These are phyloP conservation scores for Melanogaster broomeanus DNA, from an alignment of 768 basidiomycete species.

Conservation along the genomic window DNA sequence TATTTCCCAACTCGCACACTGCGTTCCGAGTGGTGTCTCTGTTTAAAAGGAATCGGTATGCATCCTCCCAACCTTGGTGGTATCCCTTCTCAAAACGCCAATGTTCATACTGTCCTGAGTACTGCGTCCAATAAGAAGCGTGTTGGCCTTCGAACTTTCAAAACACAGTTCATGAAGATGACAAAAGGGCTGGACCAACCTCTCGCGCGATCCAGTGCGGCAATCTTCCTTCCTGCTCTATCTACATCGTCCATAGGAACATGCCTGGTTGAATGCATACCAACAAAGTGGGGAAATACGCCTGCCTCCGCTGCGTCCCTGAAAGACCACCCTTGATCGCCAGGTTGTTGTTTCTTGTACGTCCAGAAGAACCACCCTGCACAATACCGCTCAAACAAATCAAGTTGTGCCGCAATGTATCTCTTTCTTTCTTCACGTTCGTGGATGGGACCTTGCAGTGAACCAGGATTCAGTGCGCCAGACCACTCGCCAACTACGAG, in stretches of 20 bases:
- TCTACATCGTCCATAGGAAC: slow-evolving; percentile 18
- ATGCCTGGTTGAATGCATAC: slow-evolving; percentile 35
- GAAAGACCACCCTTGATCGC: slow-evolving; percentile 77
- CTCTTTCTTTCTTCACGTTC: slow-evolving; percentile 43
- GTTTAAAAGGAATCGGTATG: slow-evolving; percentile 52
- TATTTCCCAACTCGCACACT: slow-evolving; percentile 65
- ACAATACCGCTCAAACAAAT: slow-evolving; percentile 60
- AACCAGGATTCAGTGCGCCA: slow-evolving; percentile 68
- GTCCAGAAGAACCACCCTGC: slow-evolving; percentile 88
- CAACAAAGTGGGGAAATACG: slow-evolving; percentile 58
- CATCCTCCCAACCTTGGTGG: slow-evolving; percentile 70
- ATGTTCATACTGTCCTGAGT: slow-evolving; percentile 63
- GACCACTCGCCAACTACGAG: slow-evolving; percentile 82
- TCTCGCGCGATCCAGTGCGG: slow-evolving; percentile 31
- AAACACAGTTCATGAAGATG: slow-evolving; percentile 17
- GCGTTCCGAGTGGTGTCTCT: slow-evolving; percentile 15
- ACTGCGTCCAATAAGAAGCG: slow-evolving; percentile 43
- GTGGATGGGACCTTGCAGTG: slow-evolving; percentile 48
- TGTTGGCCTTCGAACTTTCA: slow-evolving; percentile 36
- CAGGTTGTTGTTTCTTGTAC: slow-evolving; percentile 64
- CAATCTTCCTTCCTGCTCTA: slow-evolving; percentile 28
- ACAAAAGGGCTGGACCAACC: slow-evolving; percentile 23
- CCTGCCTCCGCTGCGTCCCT: slow-evolving; percentile 62
- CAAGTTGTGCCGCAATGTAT: slow-evolving; percentile 66
- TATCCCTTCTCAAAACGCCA: slow-evolving; percentile 70